A percentile compares a stretch with the other conserved stretches of the same genome.
Evolutionary conservation across 176 grass and related monocot genomes (phyloP).

Genomic region (Oryza australiensis): DNA sequence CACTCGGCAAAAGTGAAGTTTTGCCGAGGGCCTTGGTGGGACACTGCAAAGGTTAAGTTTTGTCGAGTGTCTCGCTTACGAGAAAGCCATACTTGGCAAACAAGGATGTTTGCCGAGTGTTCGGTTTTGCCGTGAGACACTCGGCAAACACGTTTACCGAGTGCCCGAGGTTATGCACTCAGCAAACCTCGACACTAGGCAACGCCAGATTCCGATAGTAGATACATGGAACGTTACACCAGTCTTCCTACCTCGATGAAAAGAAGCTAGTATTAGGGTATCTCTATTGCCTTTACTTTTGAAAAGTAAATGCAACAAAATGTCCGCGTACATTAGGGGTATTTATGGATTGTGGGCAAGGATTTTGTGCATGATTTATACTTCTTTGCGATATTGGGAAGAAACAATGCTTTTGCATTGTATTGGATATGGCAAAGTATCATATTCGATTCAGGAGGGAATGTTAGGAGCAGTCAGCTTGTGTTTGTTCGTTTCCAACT

Average conservation of each 20-base stretch:
- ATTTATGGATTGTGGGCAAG: background rate
- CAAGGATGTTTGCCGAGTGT: too few species aligned
- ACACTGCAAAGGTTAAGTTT: too few species aligned
- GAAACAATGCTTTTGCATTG: background rate
- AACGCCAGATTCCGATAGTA: too few species aligned
- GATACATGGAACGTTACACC: background rate
- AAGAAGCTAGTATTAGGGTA: background rate
- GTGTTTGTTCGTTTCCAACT: background rate
- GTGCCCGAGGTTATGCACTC: too few species aligned
- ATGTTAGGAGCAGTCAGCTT: background rate
- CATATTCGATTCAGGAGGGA: background rate
- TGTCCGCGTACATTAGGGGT: background rate
- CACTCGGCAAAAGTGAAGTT: too few species aligned
- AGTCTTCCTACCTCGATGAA: background rate
- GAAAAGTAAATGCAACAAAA: background rate
- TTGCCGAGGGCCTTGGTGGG: too few species aligned
- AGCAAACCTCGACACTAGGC: too few species aligned
- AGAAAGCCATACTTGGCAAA: too few species aligned
- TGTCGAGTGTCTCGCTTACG: too few species aligned
- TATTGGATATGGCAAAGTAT: background rate
- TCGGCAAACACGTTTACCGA: too few species aligned
- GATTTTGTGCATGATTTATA: background rate
- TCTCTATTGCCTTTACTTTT: background rate
- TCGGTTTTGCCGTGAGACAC: too few species aligned
- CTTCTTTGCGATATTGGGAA: background rate